These are phyloP conservation scores for Chenopodium quinoa DNA, from an alignment of 148 eudicot species.

Conservation along the genomic window DNA sequence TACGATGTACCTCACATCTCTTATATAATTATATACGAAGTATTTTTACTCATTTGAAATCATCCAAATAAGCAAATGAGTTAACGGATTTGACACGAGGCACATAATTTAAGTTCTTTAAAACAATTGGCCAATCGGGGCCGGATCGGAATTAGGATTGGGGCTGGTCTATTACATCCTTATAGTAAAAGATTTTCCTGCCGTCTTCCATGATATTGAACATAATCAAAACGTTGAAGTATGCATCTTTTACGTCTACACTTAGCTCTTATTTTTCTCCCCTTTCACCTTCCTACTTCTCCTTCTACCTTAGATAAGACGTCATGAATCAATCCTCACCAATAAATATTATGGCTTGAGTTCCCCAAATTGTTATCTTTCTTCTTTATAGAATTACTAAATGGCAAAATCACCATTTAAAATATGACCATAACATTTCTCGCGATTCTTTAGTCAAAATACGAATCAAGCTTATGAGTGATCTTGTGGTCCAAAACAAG, in stretches of 20 bases:
- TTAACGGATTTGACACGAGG: too few relatives aligned
- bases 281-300: background rate
- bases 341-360: background rate
- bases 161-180: background rate
- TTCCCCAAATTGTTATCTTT: background rate
- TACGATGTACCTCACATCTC: too few relatives aligned
- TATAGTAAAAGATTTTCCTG: background rate
- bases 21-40: too few relatives aligned
- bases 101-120: too few relatives aligned
- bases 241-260: background rate
- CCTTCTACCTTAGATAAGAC: background rate
- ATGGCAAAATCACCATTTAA: background rate
- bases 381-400: background rate
- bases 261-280: background rate
- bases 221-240: background rate
- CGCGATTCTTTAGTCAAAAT: background rate
- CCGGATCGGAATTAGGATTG: too few relatives aligned
- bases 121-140: too few relatives aligned
- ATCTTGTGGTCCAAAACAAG: slow-evolving; percentile 16
- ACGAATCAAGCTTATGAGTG: slow-evolving; percentile 9
- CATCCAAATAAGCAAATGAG: too few relatives aligned
- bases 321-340: background rate
- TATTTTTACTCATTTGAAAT: too few relatives aligned
- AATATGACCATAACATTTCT: background rate
- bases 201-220: background rate